These are phyloP conservation scores for Gracilaria gracilis DNA, from an alignment of 23 red algal species.

Conservation along the genomic window DNA sequence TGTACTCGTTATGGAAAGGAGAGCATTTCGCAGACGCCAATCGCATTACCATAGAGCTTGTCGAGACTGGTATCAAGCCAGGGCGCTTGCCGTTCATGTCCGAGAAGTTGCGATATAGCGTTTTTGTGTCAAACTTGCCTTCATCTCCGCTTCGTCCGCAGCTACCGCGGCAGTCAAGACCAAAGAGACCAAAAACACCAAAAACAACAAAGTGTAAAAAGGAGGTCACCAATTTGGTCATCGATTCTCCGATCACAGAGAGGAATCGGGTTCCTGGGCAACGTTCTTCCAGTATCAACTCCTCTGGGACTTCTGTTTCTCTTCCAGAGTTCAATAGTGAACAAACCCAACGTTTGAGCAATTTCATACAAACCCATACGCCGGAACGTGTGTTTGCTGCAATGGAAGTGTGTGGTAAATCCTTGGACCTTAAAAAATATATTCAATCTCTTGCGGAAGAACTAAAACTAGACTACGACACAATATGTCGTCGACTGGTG, in stretches of 20 bases:
- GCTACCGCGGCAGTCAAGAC: neutral
- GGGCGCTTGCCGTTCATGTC: conserved; percentile 20
- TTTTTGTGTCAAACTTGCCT: neutral
- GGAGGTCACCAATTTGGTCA: neutral
- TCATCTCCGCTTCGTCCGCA: neutral
- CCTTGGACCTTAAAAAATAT: conserved; percentile 10
- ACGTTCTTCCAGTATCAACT: conserved; percentile 6
- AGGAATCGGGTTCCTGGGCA: neutral
- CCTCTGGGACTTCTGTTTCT: conserved; percentile 10
- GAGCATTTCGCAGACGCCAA: conserved; percentile 54
- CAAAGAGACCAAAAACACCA: conserved; percentile 35
- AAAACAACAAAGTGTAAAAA: conserved; percentile 45
- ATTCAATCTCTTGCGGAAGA: conserved; percentile 16
- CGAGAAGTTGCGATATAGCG: neutral
- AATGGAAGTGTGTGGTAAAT: conserved; percentile 4
- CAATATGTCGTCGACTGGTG: neutral
- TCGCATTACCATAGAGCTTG: conserved; percentile 31
- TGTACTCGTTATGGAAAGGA: conserved; percentile 63
- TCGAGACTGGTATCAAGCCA: neutral
- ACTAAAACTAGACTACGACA: neutral
- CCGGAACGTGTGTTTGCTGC: conserved; percentile 13
- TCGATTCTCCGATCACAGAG: neutral
- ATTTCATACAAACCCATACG: conserved; percentile 11
- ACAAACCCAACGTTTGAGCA: conserved; percentile 3
- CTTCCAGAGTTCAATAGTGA: neutral